These are phyloP conservation scores for Gardenia jasminoides DNA, from an alignment of 257 asterid species.

Conservation along the genomic window DNA sequence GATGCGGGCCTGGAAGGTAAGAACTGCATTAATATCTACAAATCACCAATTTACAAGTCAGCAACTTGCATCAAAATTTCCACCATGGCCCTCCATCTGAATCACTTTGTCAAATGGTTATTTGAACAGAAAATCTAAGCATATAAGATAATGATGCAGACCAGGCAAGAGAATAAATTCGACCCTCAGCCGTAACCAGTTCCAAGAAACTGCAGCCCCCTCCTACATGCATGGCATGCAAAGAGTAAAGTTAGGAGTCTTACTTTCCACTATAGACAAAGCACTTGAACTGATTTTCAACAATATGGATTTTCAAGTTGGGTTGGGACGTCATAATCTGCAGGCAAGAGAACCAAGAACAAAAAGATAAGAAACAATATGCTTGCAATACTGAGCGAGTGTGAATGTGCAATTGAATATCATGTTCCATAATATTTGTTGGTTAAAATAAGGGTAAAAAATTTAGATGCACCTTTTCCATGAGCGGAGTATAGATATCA, in stretches of 20 bases:
- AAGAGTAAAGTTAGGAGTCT: slow-evolving; percentile 27
- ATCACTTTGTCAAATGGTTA: neutral
- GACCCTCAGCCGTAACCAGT: neutral
- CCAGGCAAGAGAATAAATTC: neutral
- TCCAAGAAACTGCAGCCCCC: neutral
- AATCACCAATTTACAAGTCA: neutral
- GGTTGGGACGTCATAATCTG: slow-evolving; percentile 69
- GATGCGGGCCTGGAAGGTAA: neutral
- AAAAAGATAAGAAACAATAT: slow-evolving; percentile 1
- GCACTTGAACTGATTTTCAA: slow-evolving; percentile 69
- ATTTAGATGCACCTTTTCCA: slow-evolving; percentile 37
- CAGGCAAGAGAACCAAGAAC: slow-evolving; percentile 2
- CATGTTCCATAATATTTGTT: neutral
- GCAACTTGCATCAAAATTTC: neutral
- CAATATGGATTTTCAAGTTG: slow-evolving; percentile 52
- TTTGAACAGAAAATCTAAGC: neutral
- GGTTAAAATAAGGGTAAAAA: neutral
- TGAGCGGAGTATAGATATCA: slow-evolving; percentile 48
- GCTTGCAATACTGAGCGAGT: neutral
- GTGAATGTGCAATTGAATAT: neutral
- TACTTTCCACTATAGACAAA: slow-evolving; percentile 63
- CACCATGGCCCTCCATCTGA: neutral
- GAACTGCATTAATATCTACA: neutral
- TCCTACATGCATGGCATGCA: neutral
- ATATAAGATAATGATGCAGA: neutral